Percentiles rank a stretch among this genome's conserved stretches.
These are phyloP conservation scores for Westerdykella sp. DNA, from an alignment of 2,329 filamentous ascomycete species.

Conservation along the genomic window DNA sequence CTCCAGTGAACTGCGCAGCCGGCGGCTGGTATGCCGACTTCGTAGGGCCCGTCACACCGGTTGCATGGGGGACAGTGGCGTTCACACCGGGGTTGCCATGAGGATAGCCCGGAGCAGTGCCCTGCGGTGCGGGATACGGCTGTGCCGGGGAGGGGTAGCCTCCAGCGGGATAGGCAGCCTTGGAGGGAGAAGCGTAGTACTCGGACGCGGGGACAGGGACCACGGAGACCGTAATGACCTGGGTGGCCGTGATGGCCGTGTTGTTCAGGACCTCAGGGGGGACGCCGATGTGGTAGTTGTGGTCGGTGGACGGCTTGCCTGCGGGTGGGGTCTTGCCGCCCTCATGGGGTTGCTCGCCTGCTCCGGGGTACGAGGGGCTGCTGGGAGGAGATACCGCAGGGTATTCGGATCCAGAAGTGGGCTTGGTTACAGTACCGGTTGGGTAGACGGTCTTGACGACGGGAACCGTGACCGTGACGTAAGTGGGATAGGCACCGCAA, in stretches of 20 bases:
- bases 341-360: background rate
- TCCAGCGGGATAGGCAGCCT: background rate
- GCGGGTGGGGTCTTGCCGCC: background rate
- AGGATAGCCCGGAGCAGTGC: background rate
- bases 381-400: too few species aligned
- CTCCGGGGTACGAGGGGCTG: background rate
- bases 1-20: conserved; percentile 17
- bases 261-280: too few species aligned
- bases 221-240: conserved; percentile 16
- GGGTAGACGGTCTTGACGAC: background rate
- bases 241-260: conserved; percentile 3
- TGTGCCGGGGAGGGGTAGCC: background rate
- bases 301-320: background rate
- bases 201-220: conserved; percentile 9
- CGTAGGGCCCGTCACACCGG: conserved; percentile 5
- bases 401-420: too few species aligned
- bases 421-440: background rate
- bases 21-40: conserved; percentile 12
- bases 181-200: conserved; percentile 6
- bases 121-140: background rate
- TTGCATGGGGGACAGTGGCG: conserved; percentile 9
- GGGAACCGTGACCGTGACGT: conserved; percentile 21
- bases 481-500: conserved; percentile 20
- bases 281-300: conserved; percentile 2
- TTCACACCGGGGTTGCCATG: conserved; percentile 1